A percentile compares a stretch with the other conserved stretches of the same genome.
These are phyloP conservation scores for Aspergillus neotritici DNA, from an alignment of 2,329 filamentous ascomycete species.

Conservation along the genomic window DNA sequence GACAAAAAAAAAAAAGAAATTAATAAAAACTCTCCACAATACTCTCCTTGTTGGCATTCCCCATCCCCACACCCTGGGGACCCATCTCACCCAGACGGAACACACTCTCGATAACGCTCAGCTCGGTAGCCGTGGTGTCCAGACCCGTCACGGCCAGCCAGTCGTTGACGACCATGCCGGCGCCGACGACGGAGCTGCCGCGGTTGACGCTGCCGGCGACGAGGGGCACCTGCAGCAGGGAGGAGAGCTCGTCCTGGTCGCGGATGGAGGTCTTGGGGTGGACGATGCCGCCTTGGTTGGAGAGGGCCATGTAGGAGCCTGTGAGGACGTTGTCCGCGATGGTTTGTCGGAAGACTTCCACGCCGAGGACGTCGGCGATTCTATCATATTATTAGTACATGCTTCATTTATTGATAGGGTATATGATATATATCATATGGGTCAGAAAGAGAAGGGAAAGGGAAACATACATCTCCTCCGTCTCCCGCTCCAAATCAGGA, in stretches of 20 bases:
- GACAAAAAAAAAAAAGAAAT: conserved; percentile 21
- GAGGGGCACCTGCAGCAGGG: conserved; percentile 87
- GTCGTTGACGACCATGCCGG: conserved; percentile 95
- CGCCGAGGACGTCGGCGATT: conserved; percentile 75
- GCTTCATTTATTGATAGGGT: background rate
- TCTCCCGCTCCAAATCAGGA: conserved; percentile 94
- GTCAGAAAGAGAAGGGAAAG: background rate
- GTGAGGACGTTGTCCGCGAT: conserved; percentile 96
- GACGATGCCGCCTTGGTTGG: conserved; percentile 92
- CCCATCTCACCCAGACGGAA: conserved; percentile 86
- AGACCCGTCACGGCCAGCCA: conserved; percentile 93
- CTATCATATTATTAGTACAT: conserved; percentile 18
- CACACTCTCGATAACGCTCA: conserved; percentile 93
- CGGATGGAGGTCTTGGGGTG: conserved; percentile 96
- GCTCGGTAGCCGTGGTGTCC: conserved; percentile 93
- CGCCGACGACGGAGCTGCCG: conserved; percentile 89
- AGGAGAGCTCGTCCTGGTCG: conserved; percentile 95
- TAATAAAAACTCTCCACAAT: conserved; percentile 99
- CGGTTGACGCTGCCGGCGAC: conserved; percentile 93
- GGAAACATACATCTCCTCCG: conserved; percentile 70
- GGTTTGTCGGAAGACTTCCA: conserved; percentile 69
- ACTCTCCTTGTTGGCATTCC: conserved; percentile 72
- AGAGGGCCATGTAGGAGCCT: conserved; percentile 92
- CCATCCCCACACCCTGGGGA: conserved; percentile 55
- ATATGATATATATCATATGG: background rate